Conservation (phyloP, 176 grass and related monocot species). For the Bothriochloa decipiens region DNA sequence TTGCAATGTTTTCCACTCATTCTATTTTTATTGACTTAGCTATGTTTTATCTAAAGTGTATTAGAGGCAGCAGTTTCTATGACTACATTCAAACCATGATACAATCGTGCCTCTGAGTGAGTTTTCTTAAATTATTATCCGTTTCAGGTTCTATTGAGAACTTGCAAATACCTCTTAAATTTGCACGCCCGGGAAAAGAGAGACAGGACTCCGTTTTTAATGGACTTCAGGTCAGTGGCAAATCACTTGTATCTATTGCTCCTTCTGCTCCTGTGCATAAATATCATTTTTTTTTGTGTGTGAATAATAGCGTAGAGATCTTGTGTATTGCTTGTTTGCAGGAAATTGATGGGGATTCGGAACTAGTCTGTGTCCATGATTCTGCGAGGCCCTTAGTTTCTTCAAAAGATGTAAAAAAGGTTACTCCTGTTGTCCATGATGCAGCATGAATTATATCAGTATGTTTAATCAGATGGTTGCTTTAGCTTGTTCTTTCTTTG, state of each 20-base stretch:
- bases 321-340: slow-evolving; percentile 31
- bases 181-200: slow-evolving; percentile 90
- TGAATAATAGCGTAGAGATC: no score
- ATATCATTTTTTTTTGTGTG: no score
- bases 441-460: background rate
- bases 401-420: slow-evolving; percentile 82
- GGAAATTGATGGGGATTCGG: slow-evolving; percentile 83
- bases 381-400: slow-evolving; percentile 89
- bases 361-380: slow-evolving; percentile 97
- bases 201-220: slow-evolving; percentile 98
- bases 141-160: slow-evolving; percentile 66
- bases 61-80: background rate
- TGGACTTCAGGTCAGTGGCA: slow-evolving; percentile 79
- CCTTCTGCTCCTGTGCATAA: slow-evolving; percentile 3
- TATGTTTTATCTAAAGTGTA: slow-evolving; percentile 2
- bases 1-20: slow-evolving; percentile 38
- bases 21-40: slow-evolving; percentile 26
- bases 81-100: slow-evolving; percentile 22
- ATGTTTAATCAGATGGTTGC: background rate
- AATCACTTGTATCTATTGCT: background rate
- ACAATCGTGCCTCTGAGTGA: background rate
- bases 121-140: slow-evolving; percentile 2
- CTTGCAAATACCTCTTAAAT: slow-evolving; percentile 80
- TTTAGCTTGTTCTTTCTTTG: background rate
- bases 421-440: slow-evolving; percentile 36